These are phyloP conservation scores for Elsinoe necatrix DNA, from an alignment of 2,329 filamentous ascomycete species.

Conservation along the genomic window DNA sequence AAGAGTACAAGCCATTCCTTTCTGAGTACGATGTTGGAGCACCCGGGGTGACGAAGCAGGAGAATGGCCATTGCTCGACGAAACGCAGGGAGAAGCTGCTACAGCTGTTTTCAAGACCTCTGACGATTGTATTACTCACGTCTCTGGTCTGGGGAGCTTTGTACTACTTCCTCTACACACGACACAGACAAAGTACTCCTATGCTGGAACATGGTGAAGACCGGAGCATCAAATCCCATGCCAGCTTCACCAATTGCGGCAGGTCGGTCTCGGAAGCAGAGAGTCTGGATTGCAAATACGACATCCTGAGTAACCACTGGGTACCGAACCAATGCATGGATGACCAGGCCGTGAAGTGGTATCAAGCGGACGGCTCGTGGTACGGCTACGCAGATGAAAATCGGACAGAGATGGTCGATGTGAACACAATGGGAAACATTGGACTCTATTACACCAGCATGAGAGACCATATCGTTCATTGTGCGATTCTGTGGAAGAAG, in stretches of 20 bases:
- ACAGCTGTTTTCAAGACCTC: not conserved
- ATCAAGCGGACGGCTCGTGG: not conserved
- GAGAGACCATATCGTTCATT: slow-evolving; percentile 1
- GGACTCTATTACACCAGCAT: not conserved
- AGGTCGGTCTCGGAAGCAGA: not conserved
- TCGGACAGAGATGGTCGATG: not conserved
- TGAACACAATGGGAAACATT: not conserved
- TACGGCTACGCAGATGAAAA: not conserved
- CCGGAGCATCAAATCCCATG: not conserved
- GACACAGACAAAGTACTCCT: not conserved
- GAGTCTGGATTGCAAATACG: not conserved
- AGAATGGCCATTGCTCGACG: not conserved
- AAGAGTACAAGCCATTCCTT: not conserved
- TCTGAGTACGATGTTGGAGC: not conserved
- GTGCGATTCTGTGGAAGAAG: slow-evolving; percentile 1
- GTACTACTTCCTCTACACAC: not conserved
- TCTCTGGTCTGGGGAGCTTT: not conserved
- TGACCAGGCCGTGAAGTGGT: not conserved
- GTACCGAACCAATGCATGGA: not conserved
- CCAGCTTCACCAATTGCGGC: not conserved
- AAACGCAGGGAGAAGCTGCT: not conserved
- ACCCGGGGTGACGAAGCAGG: not conserved
- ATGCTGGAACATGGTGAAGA: not conserved
- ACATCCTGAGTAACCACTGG: slow-evolving; percentile 7
- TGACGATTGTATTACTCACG: not conserved